phyloP scores from a whole-genome alignment of 345 rosid species.

The Brassica cretica region DNA sequence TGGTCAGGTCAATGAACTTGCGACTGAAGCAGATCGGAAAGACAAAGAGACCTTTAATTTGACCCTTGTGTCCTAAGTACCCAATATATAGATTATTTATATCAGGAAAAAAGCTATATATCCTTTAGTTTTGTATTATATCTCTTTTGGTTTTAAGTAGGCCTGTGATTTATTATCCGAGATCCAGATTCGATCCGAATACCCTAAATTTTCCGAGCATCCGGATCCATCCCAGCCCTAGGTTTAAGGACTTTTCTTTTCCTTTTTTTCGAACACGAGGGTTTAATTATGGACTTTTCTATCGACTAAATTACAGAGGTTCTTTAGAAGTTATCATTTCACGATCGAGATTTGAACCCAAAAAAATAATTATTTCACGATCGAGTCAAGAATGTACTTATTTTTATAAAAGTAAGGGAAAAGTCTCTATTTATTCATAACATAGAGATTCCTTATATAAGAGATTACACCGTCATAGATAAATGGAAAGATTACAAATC shows the following conservation, averaged over 20 bases:
- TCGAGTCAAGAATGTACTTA: not conserved
- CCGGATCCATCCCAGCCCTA: too few relatives aligned
- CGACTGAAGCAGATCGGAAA: conserved; percentile 28
- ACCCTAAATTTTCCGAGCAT: too few relatives aligned
- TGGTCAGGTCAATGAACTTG: conserved; percentile 35
- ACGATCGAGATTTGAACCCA: not conserved
- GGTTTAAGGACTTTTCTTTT: not conserved
- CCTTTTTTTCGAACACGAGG: too few relatives aligned
- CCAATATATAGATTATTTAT: conserved; percentile 9
- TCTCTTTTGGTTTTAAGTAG: not conserved
- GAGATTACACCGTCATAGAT: too few relatives aligned
- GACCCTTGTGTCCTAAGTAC: conserved; percentile 37
- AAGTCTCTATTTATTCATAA: too few relatives aligned
- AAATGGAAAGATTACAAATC: too few relatives aligned
- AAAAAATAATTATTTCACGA: too few relatives aligned
- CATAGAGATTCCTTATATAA: too few relatives aligned
- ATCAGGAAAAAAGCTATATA: not conserved
- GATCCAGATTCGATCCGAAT: too few relatives aligned
- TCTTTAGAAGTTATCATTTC: conserved; percentile 1
- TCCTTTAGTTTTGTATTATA: not conserved
- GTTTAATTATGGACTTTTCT: not conserved
- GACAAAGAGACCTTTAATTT: conserved; percentile 18
- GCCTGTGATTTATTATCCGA: too few relatives aligned
- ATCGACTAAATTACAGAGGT: conserved; percentile 15
- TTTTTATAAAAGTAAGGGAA: too few relatives aligned